These are phyloP conservation scores for Gnetum montanum DNA, from an alignment of 75 land plant species.

Conservation along the genomic window DNA sequence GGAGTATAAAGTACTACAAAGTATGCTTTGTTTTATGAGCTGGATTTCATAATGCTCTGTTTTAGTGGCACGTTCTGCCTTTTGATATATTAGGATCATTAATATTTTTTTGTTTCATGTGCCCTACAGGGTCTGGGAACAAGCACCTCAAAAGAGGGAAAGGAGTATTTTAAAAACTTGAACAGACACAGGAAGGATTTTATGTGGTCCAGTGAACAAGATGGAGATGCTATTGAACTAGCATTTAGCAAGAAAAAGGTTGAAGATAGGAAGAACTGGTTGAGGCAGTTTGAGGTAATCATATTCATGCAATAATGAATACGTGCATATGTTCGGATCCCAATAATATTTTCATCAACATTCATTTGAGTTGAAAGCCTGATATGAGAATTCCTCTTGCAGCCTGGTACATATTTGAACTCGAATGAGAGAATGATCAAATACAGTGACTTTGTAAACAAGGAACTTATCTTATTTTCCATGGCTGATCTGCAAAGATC, in stretches of 20 bases:
- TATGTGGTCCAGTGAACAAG: conserved; percentile 64
- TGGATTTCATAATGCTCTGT: too few relatives aligned
- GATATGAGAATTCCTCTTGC: conserved; percentile 3
- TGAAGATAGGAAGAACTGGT: conserved; percentile 95
- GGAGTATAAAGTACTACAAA: conserved; percentile 98
- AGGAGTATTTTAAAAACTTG: conserved; percentile 78
- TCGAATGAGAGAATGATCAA: conserved; percentile 61
- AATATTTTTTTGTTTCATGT: not conserved
- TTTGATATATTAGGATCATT: not conserved
- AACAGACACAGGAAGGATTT: conserved; percentile 84
- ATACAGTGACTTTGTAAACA: conserved; percentile 91
- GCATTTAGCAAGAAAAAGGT: conserved; percentile 99
- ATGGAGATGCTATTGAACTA: conserved; percentile 94
- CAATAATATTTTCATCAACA: not conserved
- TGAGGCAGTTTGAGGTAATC: conserved; percentile 83
- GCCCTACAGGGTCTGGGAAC: conserved; percentile 86
- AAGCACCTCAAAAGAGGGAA: conserved; percentile 85
- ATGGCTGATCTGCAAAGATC: conserved; percentile 91
- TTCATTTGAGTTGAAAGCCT: not conserved
- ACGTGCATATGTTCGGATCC: too few relatives aligned
- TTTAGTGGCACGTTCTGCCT: too few relatives aligned
- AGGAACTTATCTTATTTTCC: conserved; percentile 88
- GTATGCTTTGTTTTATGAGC: conserved; percentile 43
- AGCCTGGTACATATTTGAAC: conserved; percentile 96
- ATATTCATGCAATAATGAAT: not conserved